Base-by-base conservation (phyloP, 108 stramenopile genomes). In the Skeletonema tropicum region DNA sequence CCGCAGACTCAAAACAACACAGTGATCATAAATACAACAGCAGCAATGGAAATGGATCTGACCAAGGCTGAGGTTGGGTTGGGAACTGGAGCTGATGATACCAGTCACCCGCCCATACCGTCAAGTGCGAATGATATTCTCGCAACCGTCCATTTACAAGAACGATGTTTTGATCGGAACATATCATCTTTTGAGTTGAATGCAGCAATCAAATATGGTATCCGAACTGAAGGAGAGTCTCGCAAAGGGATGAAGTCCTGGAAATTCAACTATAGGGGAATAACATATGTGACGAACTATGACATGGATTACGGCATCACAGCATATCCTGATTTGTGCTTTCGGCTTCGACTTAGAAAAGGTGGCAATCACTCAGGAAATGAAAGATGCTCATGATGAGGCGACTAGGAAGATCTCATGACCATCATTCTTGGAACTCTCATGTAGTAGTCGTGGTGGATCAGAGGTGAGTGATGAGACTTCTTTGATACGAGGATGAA, bases 391-490 rank as follows among this genome's bases (percentile, higher is more conserved):
- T 4, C 80, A 86, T 38, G 45, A 82, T 6, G 57, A 70, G 19
- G 70, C 83, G 30, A 38, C 76, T 5, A 15, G 62, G 62, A 23
- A 23, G 32, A 5, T 52, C 82, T 6, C 4, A 26, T 39, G 13
- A 61, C 12, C 72, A 82, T 63, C 61, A 76, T 17, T 41, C 19
- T 17, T 86, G 85, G 76, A 84, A 80, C 8, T 86, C 85, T 19
- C 85, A 86, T 64, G 66, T 79, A 5, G 85, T 85, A 5, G 82
- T 85, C 26, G 75, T 86, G 8, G 73, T 86, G 11, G 85, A 86
- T 38, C 85, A 86, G 59, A 85, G 73, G 64, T 66, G 42, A 41
- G 64, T 7, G 8, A 65, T 45, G 21, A 42, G 26, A 29, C 26
- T 35, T 35, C 6, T 35, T 7, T 35, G 33, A 3, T 35, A 35